Evolutionary conservation across 306 rosid genomes (phyloP).

Genomic region (Cicer bijugum): DNA sequence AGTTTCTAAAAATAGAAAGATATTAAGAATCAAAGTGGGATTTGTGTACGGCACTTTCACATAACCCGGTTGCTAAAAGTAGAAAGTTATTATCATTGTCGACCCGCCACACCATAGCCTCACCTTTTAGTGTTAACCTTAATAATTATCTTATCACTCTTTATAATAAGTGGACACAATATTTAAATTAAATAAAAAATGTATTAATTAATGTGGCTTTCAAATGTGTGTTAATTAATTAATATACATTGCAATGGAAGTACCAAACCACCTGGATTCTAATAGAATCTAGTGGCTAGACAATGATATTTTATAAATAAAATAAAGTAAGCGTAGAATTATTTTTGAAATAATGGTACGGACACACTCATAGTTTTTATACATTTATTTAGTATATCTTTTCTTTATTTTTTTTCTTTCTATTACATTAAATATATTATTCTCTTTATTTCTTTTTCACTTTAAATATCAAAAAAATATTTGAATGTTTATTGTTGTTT

Average conservation of each 20-base stretch:
- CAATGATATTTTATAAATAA: constrained; percentile 35
- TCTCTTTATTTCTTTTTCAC: too few relatives aligned
- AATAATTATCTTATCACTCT: constrained; percentile 8
- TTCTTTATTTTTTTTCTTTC: too few relatives aligned
- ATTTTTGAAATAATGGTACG: neutral
- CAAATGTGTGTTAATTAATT: neutral
- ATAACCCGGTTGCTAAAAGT: constrained; percentile 39
- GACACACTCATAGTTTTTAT: too few relatives aligned
- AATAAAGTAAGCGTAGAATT: neutral
- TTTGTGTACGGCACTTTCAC: constrained; percentile 23
- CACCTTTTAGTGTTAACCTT: neutral
- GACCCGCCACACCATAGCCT: constrained; percentile 18
- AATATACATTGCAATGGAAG: neutral
- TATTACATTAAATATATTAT: too few relatives aligned
- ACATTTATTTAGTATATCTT: too few relatives aligned
- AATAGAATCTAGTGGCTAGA: constrained; percentile 41
- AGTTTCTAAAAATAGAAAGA: constrained; percentile 36
- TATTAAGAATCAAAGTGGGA: neutral
- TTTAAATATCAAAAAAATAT: too few relatives aligned
- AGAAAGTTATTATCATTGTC: constrained; percentile 40
- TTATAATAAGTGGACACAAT: neutral
- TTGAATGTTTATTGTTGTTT: too few relatives aligned
- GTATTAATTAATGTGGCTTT: neutral
- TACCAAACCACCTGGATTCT: constrained; percentile 28
- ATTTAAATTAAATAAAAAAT: constrained; percentile 20